Base-by-base conservation (phyloP, 805 yeast species). In the Starmerella gropengiesseri region DNA sequence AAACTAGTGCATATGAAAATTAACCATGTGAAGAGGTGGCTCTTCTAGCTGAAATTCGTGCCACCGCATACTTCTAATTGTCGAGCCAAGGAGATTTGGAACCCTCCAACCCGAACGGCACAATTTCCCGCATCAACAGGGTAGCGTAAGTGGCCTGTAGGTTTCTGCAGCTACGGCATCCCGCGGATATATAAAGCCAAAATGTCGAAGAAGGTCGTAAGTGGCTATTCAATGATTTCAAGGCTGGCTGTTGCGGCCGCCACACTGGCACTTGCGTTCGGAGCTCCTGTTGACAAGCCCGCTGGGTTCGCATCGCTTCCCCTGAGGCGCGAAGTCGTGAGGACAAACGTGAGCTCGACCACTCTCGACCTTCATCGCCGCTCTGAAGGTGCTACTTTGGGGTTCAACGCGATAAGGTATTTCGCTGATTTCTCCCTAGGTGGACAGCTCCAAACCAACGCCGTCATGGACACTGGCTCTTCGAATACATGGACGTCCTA, bases 381-480 rank as follows among this genome's bases (percentile, higher is more conserved):
- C 19, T 20, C 31, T 12, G 20, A 27, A 16, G 13, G 17, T 4
- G 39, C 19, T 3, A 12, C 13, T 3, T 31, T 45, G 14, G 43
- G 39, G 6, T 41, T 31, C 28, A 41, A 37, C 16, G 40, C 40
- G 3, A 19, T 38, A 7, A 46, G 49, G 9, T 56, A 54, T 41
- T 36, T 46, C n/a, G 51, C 51, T 22, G 48, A 43, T 14, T 53
- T 55, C 37, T 50, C 55, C 17, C 45, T 57, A 8, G 85, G 85
- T 7, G 70, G 82, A 0, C 67, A 74, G 3, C 48, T 61, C 0
- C 77, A 76, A 48, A 52, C 61, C 3, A n/a, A 22, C 19, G 44
- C 44, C 12, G 31, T 76, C 28, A 57, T 79, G 7, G 87, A 79
- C 53, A 79, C 86, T 1, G 87, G 86, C 2, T 76, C 83, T 0